These are phyloP conservation scores for Hypoxylon sp. DNA, from an alignment of 2,329 filamentous ascomycete species.

Conservation along the genomic window DNA sequence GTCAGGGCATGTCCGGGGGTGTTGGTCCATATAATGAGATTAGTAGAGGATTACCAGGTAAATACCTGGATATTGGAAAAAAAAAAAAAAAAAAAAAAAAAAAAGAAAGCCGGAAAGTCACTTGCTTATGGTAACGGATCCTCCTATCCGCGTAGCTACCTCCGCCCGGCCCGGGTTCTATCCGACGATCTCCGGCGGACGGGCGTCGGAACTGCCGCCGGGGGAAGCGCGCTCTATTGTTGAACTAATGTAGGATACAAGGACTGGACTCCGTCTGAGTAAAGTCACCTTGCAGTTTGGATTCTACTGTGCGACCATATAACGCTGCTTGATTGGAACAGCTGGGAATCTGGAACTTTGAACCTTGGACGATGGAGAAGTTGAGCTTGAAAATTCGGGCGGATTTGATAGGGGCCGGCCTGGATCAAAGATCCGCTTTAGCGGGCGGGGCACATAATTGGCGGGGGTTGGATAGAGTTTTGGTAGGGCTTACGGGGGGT, in stretches of 20 bases:
- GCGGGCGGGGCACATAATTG: conserved; percentile 16
- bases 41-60: no score
- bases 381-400: not conserved
- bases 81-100: no score
- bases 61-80: no score
- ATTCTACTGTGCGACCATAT: not conserved
- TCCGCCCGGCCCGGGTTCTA: conserved; percentile 19
- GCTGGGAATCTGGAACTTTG: not conserved
- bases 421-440: conserved; percentile 22
- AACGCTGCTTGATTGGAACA: conserved; percentile 4
- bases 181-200: conserved; percentile 41
- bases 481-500: conserved; percentile 3
- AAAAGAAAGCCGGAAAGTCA: not conserved
- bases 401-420: not conserved
- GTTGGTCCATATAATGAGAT: no score
- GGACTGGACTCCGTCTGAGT: conserved; percentile 2
- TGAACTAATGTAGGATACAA: conserved; percentile 10
- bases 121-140: not conserved
- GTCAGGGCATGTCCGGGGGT: no score
- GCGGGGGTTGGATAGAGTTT: conserved; percentile 7
- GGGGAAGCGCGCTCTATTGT: not conserved
- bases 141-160: not conserved
- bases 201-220: conserved; percentile 25
- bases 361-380: no score
- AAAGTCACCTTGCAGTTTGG: conserved; percentile 9